A percentile compares a stretch with the other conserved stretches of the same genome.
phyloP scores from a whole-genome alignment of 345 rosid genomes.

The Sonneratia alba region DNA sequence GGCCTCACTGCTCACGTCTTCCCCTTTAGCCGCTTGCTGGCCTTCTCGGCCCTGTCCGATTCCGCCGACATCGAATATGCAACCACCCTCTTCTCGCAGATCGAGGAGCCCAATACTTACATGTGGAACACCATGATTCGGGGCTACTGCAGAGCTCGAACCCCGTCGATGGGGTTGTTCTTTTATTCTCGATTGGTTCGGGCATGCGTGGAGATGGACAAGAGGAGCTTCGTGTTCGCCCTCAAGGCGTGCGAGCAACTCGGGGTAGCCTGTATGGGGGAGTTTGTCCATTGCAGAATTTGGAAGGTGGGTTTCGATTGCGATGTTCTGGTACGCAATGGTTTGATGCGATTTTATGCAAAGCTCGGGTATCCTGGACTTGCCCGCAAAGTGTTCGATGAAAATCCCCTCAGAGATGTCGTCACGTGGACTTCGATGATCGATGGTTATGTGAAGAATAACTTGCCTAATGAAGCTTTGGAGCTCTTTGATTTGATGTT shows the following conservation, averaged over 20 bases:
- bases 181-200: constrained; percentile 21
- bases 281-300: constrained; percentile 20
- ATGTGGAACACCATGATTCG: constrained; percentile 43
- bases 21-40: constrained; percentile 33
- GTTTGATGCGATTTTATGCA: constrained; percentile 24
- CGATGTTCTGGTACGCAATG: constrained; percentile 28
- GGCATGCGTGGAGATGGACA: constrained; percentile 21
- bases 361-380: constrained; percentile 8
- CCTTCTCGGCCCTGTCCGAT: constrained; percentile 29
- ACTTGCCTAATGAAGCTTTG: constrained; percentile 18
- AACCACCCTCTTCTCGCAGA: constrained; percentile 17
- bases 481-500: constrained; percentile 26
- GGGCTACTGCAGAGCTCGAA: constrained; percentile 18
- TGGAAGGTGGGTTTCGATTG: constrained; percentile 28
- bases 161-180: constrained; percentile 15
- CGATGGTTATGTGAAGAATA: constrained; percentile 19
- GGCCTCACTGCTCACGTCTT: constrained; percentile 29
- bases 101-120: constrained; percentile 26
- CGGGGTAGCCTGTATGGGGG: constrained; percentile 11
- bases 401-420: constrained; percentile 24
- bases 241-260: constrained; percentile 25
- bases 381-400: constrained; percentile 29
- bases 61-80: constrained; percentile 25
- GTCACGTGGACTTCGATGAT: constrained; percentile 40
- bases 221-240: constrained; percentile 28